Evolutionary conservation across 1,284 basidiomycete species (phyloP).

Genomic region (Ustilago tritici): DNA sequence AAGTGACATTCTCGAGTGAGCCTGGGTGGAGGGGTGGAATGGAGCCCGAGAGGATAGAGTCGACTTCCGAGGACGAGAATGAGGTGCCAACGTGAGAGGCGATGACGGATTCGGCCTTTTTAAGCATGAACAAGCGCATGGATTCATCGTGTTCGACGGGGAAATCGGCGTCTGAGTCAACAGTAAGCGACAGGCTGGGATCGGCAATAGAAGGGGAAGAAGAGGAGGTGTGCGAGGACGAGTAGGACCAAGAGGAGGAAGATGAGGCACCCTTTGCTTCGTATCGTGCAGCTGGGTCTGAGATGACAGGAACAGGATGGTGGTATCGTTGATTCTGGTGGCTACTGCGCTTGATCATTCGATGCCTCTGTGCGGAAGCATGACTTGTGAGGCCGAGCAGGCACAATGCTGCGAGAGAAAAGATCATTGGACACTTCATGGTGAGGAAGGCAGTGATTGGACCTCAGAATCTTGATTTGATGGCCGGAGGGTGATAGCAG

Average conservation of each 20-base stretch:
- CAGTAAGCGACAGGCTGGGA: slow-evolving; percentile 15
- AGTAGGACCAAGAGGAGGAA: not conserved
- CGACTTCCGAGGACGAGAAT: slow-evolving; percentile 8
- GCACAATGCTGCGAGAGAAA: not conserved
- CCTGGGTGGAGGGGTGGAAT: slow-evolving; percentile 27
- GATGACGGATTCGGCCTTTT: slow-evolving; percentile 31
- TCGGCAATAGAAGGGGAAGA: not conserved
- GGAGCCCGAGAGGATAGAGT: slow-evolving; percentile 23
- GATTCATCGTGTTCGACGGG: slow-evolving; percentile 17
- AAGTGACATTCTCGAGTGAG: slow-evolving; percentile 20
- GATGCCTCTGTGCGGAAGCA: not conserved
- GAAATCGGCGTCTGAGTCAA: slow-evolving; percentile 19
- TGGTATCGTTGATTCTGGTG: slow-evolving; percentile 3
- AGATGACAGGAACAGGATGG: not conserved
- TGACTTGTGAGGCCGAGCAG: not conserved
- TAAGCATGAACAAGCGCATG: slow-evolving; percentile 33
- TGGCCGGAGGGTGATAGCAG: too few relatives aligned
- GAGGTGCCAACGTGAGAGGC: slow-evolving; percentile 18
- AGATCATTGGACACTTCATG: not conserved
- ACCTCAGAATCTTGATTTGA: too few relatives aligned
- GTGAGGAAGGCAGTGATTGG: not conserved
- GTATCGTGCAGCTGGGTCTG: not conserved
- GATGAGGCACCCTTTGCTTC: not conserved
- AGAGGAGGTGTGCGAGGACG: not conserved
- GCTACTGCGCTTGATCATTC: slow-evolving; percentile 13